These are phyloP conservation scores for Draba incana DNA, from an alignment of 345 rosid species.

Conservation along the genomic window DNA sequence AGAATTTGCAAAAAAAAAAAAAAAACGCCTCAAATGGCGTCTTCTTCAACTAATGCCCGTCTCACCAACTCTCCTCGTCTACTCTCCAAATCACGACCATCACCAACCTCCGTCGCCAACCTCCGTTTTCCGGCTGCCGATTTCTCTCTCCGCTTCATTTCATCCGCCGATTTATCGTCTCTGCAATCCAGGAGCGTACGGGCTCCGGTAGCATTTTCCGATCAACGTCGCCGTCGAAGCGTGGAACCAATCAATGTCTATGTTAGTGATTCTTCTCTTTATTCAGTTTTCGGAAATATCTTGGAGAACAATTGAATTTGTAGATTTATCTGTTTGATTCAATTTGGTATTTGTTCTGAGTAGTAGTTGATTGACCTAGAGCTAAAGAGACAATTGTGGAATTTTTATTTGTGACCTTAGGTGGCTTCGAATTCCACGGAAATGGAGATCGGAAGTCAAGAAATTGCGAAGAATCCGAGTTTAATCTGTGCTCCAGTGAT, in stretches of 20 bases:
- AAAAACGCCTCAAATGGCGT: conserved; percentile 27
- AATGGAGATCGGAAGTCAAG: conserved; percentile 41
- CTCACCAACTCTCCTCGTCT: conserved; percentile 40
- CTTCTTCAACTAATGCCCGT: conserved; percentile 31
- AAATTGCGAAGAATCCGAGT: conserved; percentile 55
- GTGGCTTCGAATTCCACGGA: conserved; percentile 46
- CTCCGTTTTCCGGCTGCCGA: conserved; percentile 26
- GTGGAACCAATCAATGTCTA: conserved; percentile 36
- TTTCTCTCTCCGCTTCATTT: conserved; percentile 7
- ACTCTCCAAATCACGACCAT: conserved; percentile 19
- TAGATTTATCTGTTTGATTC: too few species aligned
- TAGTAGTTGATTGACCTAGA: too few species aligned
- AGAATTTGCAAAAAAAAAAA: too few species aligned
- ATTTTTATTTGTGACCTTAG: conserved; percentile 38
- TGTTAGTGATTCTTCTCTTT: conserved; percentile 18
- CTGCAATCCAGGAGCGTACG: not conserved
- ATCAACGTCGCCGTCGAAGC: conserved; percentile 26
- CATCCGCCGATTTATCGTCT: conserved; percentile 25
- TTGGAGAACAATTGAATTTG: too few species aligned
- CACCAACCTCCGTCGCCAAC: conserved; percentile 38
- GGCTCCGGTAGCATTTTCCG: conserved; percentile 26
- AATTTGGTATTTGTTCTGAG: not conserved
- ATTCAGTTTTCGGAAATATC: too few species aligned
- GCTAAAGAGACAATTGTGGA: too few species aligned
- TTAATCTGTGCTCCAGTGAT: conserved; percentile 79